Percentiles rank a stretch among this genome's conserved stretches.
phyloP scores from a whole-genome alignment of 352 stramenopile genomes.

The Pilasporangium apinafurcum region DNA sequence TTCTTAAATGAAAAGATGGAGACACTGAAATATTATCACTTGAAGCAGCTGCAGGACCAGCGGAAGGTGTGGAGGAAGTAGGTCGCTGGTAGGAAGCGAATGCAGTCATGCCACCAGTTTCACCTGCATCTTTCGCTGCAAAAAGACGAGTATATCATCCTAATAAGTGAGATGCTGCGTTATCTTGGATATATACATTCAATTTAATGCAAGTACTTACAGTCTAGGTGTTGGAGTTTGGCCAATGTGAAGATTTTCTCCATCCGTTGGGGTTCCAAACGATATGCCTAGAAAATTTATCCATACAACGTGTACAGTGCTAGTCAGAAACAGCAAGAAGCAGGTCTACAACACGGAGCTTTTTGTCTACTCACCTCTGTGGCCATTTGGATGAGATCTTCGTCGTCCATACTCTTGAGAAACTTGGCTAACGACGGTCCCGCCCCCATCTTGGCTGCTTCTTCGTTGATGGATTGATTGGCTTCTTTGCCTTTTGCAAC shows the following conservation, averaged over 20 bases:
- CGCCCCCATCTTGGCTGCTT: conserved; percentile 22
- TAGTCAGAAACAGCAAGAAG: neutral
- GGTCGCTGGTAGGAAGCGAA: too few relatives aligned
- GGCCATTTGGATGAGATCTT: conserved; percentile 38
- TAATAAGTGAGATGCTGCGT: neutral
- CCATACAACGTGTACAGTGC: neutral
- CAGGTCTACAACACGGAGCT: too few relatives aligned
- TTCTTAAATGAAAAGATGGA: neutral
- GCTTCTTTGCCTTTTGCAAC: neutral
- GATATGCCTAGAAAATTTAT: conserved; percentile 28
- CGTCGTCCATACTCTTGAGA: conserved; percentile 51
- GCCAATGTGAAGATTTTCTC: conserved; percentile 37
- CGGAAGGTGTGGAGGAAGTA: too few relatives aligned
- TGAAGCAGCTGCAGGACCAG: too few relatives aligned
- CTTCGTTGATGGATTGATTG: neutral
- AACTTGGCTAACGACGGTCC: conserved; percentile 49
- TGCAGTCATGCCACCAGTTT: too few relatives aligned
- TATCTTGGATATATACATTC: too few relatives aligned
- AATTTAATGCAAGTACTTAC: conserved; percentile 10
- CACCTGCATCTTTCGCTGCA: too few relatives aligned
- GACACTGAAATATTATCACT: too few relatives aligned
- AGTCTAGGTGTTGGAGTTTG: conserved; percentile 31
- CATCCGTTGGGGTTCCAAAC: conserved; percentile 37
- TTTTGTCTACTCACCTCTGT: conserved; percentile 28
- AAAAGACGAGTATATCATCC: too few relatives aligned